Evolutionary conservation across 106 monocot genomes (phyloP), one percentile per base, ranked within the genome.

Genomic region (Allium cepa): DNA sequence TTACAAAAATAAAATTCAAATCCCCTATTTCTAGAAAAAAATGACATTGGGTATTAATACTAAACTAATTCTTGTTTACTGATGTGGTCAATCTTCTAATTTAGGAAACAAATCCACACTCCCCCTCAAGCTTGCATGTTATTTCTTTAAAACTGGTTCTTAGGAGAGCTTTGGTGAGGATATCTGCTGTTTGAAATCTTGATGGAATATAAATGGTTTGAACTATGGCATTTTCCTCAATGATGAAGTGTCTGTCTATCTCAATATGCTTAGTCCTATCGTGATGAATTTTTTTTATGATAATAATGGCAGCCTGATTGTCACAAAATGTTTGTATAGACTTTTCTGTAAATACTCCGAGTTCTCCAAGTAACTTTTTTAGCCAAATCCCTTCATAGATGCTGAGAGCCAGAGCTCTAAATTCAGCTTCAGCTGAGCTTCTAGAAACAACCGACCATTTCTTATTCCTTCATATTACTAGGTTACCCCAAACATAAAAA

Each of bases 171-270:
- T 22, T 22, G 22, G 22, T 22, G 22, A 22, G 22, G 22, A 22
- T 22, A 1, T 22, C 22, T 1, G 22, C 22, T 22, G 22, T 22
- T 22, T 22, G 22, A 22, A 22, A 22, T 22, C 22, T 22, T 22
- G 22, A 22, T 22, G 22, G 22, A 22, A 1, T 22, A 22, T 22
- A 22, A 22, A 22, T 22, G 22, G 1, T 22, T 22, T 22, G 22
- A 22, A 22, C 22, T 0, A 22, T 22, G 22, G 22, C 22, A 22
- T 22, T 22, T 27, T 69, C 57, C 13, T 55, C 53, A 14, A 26
- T 28, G 56, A 69, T 69, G 56, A 69, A 69, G 55, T 51, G 68
- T 36, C 53, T 11, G 16, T 69, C 55, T n/a, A 69, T 69, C 26
- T 69, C 55, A 4, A 69, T 45, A 9, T 69, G 68, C 50, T 69